Evolutionary conservation across 768 basidiomycete genomes (phyloP).

Genomic region (Macrolepiota albuminosa): DNA sequence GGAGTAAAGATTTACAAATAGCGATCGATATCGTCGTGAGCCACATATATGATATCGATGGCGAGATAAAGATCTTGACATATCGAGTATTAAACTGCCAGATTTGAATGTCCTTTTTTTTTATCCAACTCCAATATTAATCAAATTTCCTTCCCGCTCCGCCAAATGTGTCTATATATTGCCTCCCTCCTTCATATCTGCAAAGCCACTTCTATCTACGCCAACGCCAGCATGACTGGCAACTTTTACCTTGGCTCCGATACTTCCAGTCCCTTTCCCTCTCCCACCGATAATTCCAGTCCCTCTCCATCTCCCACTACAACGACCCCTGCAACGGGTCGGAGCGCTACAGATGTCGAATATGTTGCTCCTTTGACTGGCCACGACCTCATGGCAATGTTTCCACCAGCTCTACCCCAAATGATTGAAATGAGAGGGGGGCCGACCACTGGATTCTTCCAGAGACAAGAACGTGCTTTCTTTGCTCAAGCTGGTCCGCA

Average conservation of each 20-base stretch:
- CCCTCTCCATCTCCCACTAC: too few relatives aligned
- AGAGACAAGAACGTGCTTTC: conserved; percentile 73
- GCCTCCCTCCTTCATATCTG: neutral
- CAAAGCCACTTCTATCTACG: conserved; percentile 10
- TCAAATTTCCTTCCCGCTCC: conserved; percentile 13
- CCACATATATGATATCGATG: too few relatives aligned
- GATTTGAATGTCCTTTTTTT: too few relatives aligned
- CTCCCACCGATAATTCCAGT: conserved; percentile 28
- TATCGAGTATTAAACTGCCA: too few relatives aligned
- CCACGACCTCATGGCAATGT: conserved; percentile 83
- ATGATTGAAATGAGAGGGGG: conserved; percentile 54
- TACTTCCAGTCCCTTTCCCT: conserved; percentile 42
- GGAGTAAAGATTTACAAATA: too few relatives aligned
- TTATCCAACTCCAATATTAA: too few relatives aligned
- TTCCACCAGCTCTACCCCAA: conserved; percentile 65
- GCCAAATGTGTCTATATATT: conserved; percentile 22
- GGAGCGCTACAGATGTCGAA: too few relatives aligned
- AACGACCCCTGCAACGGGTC: too few relatives aligned
- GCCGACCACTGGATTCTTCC: conserved; percentile 70
- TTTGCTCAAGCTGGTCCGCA: conserved; percentile 54
- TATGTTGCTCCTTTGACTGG: conserved; percentile 58
- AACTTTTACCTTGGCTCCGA: conserved; percentile 48
- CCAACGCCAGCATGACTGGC: conserved; percentile 16
- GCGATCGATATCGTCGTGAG: too few relatives aligned
- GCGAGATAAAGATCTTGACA: too few relatives aligned